A percentile compares a stretch with the other conserved stretches of the same genome.
Conservation (phyloP, 305 asterid species). For the Fraxinus ornus region DNA sequence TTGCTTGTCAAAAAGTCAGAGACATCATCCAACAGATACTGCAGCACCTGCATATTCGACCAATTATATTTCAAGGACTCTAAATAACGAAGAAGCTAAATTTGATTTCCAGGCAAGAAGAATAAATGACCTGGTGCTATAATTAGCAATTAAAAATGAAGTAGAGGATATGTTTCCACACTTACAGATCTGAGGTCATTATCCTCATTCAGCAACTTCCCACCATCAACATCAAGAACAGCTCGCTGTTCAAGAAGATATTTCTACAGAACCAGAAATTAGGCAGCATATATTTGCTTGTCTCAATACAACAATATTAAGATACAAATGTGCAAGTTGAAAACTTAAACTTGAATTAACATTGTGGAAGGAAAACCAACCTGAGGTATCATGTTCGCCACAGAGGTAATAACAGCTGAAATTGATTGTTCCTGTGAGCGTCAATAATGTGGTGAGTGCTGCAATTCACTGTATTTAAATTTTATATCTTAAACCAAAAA, state of each 20-base stretch:
- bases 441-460: slow-evolving; percentile 10
- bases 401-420: slow-evolving; percentile 89
- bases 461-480: not conserved
- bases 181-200: slow-evolving; percentile 92
- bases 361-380: slow-evolving; percentile 35
- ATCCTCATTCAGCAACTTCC: slow-evolving; percentile 94
- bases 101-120: slow-evolving; percentile 4
- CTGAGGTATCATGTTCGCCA: slow-evolving; percentile 97
- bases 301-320: slow-evolving; percentile 14
- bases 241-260: slow-evolving; percentile 96
- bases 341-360: slow-evolving; percentile 12
- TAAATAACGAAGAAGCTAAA: not conserved
- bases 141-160: slow-evolving; percentile 19
- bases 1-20: slow-evolving; percentile 68
- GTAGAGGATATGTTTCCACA: slow-evolving; percentile 21
- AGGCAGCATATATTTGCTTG: slow-evolving; percentile 18
- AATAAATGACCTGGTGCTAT: not conserved
- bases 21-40: slow-evolving; percentile 85
- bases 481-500: not conserved
- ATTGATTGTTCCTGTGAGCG: slow-evolving; percentile 84
- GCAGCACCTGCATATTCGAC: slow-evolving; percentile 72
- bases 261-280: slow-evolving; percentile 48
- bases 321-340: not conserved
- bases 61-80: slow-evolving; percentile 9
- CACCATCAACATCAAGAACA: slow-evolving; percentile 81